phyloP scores from a whole-genome alignment of 2,329 filamentous ascomycete genomes.

The Calonectria naviculata region DNA sequence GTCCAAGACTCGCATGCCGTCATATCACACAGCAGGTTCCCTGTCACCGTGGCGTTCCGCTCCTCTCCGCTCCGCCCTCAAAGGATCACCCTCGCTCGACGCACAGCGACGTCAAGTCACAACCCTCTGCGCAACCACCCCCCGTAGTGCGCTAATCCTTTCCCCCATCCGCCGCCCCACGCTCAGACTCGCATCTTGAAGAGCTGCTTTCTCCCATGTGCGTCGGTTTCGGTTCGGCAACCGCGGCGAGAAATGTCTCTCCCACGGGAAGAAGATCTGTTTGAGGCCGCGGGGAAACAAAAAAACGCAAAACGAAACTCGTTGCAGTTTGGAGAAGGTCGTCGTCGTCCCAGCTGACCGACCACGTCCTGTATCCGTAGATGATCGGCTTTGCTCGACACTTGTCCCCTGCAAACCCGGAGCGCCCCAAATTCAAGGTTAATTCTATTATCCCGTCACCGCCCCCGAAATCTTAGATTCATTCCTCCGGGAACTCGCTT shows the following conservation, averaged over 20 bases:
- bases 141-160: not conserved
- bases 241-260: not conserved
- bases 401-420: conserved; percentile 13
- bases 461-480: conserved; percentile 11
- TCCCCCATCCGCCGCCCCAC: not conserved
- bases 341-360: not conserved
- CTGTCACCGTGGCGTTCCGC: conserved; percentile 3
- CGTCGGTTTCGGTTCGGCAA: conserved; percentile 7
- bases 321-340: not conserved
- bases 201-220: not conserved
- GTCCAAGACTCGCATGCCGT: not conserved
- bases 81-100: not conserved
- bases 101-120: conserved; percentile 16
- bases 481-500: not conserved
- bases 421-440: conserved; percentile 22
- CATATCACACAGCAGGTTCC: not conserved
- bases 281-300: not conserved
- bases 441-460: conserved; percentile 15
- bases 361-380: not conserved
- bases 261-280: too few species aligned
- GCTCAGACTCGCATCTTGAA: not conserved
- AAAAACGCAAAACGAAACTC: not conserved
- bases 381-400: conserved; percentile 9
- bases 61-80: conserved; percentile 8
- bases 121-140: not conserved